These are phyloP conservation scores for Penicillium waksmanii DNA, from an alignment of 495 filamentous ascomycete genomes.

Conservation along the genomic window DNA sequence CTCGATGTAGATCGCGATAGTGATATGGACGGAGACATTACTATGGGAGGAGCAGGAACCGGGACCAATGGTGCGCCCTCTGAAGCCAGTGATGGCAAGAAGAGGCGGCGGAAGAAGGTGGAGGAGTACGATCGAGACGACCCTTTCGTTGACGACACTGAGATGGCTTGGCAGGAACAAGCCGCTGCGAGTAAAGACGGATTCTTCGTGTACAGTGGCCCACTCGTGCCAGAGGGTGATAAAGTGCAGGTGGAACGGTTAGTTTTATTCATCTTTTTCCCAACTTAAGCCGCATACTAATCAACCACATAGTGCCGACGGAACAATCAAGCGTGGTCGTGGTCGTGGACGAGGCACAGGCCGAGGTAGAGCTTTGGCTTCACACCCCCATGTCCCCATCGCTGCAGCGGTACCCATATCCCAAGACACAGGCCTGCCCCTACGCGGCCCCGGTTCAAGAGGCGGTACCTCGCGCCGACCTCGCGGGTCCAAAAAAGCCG, in stretches of 20 bases:
- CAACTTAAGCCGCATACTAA: background rate
- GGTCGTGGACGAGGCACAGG: slow-evolving; percentile 68
- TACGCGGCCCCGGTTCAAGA: slow-evolving; percentile 75
- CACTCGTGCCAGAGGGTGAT: slow-evolving; percentile 82
- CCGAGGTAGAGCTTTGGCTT: slow-evolving; percentile 44
- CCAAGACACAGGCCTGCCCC: slow-evolving; percentile 50
- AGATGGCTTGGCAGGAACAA: slow-evolving; percentile 93
- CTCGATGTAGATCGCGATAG: slow-evolving; percentile 50
- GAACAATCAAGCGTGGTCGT: slow-evolving; percentile 76
- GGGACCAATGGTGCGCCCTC: slow-evolving; percentile 51
- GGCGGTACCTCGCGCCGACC: slow-evolving; percentile 83
- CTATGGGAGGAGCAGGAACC: slow-evolving; percentile 64
- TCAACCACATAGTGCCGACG: slow-evolving; percentile 64
- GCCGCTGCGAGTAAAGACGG: slow-evolving; percentile 91
- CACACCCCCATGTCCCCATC: slow-evolving; percentile 44
- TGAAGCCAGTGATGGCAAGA: slow-evolving; percentile 60
- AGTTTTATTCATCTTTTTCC: slow-evolving; percentile 22
- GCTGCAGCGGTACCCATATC: slow-evolving; percentile 46
- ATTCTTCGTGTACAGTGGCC: slow-evolving; percentile 87
- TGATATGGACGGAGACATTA: slow-evolving; percentile 73
- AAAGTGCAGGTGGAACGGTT: slow-evolving; percentile 82
- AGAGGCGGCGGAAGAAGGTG: slow-evolving; percentile 76
- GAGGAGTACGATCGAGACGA: slow-evolving; percentile 97
- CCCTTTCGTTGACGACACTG: slow-evolving; percentile 96
- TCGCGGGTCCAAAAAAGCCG: slow-evolving; percentile 76